Evolutionary conservation across 805 yeast genomes (phyloP), one percentile per base, ranked within the genome.

Genomic region (Candida pseudoglaebosa): DNA sequence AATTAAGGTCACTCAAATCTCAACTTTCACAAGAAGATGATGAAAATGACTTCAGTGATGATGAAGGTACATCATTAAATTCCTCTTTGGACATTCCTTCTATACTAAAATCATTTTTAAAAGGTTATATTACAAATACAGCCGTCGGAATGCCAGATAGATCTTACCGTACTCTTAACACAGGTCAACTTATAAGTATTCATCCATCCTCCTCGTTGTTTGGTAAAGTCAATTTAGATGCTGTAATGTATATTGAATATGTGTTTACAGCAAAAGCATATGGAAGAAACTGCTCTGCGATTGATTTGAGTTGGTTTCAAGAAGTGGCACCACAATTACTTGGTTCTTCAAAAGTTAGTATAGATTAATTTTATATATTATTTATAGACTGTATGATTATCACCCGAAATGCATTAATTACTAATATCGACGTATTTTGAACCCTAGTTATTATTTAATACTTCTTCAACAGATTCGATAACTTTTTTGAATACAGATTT

Each of bases 81-180:
- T 41, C 61, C 13, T 45, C 73, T 30, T 43, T 78, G 30, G 82
- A 82, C 46, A 71, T 77, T 22, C 73, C 81, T 13, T 52, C 65
- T 2, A 71, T 91, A 6, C 65, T 91, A 39, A 85, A 86, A 56
- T 77, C 95, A 18, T 93, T 93, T 59, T 63, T 93, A 28, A 70
- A 72, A 28, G 99, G 99, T 0, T 91, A 74, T 50, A 74, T 87
- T n/a, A 73, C 82, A 34, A 90, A 91, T 58, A 82, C 96, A 0
- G 99, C 99, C 0, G 77, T 93, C 14, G 95, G 96, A 8, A 78
- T 86, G 79, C 96, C 98, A 0, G 98, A 93, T 59, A 73, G 97
- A 53, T 84, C 96, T 3, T 93, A 82, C 64, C 72, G 95, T 54
- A 89, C 98, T 0, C 82, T 89, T 5, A 67, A 82, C 20, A 78